Evolutionary conservation across 1,284 basidiomycete species (phyloP), one percentile per base, ranked within the genome.

Genomic region (Moesziomyces parantarcticus): DNA sequence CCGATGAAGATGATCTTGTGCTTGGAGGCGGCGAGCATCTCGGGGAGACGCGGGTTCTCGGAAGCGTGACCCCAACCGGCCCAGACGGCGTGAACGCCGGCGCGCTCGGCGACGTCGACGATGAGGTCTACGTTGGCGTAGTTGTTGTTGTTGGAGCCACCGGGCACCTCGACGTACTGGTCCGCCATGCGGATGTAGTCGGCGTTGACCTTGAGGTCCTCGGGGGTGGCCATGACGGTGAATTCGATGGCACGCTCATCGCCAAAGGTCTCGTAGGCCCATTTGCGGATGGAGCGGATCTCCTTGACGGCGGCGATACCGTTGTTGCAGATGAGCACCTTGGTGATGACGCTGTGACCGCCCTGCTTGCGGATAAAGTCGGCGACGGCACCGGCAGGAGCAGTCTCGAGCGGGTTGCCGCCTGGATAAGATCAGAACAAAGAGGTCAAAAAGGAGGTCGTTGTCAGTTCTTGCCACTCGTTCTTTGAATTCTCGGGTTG

Each of bases 131-230:
- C 97, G 84, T 99, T 99, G 79, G 97, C 97, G 84, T 99, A 99
- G 86, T 99, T 99, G 89, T 99, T 97, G 88, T 99, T 99, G 86
- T 99, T 99, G 50, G 91, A 89, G 67, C 97, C 97, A 76, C 97
- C 97, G 23, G 97, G 96, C 8, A 99, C 97, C 86, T 99, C 97
- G 79, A 99, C 92, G 84, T 97, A 99, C 82, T 95, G 91, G 85
- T 99, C 97, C 36, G 97, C 97, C 97, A 99, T 99, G 77, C 97
- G 92, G 85, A 99, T 99, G 86, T 99, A 99, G 84, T 99, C 97
- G 43, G 97, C 97, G 83, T 99, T 99, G 85, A 98, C 94, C 84
- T 94, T 93, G 72, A 79, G 65, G 87, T 99, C 97, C 85, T 99
- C 97, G 29, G 97, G 97, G 4, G 97, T 99, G 50, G 97, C 95